A percentile compares a stretch with the other conserved stretches of the same genome.
Conservation (phyloP, 441 rosid species). For the Jatropha podagrica region DNA sequence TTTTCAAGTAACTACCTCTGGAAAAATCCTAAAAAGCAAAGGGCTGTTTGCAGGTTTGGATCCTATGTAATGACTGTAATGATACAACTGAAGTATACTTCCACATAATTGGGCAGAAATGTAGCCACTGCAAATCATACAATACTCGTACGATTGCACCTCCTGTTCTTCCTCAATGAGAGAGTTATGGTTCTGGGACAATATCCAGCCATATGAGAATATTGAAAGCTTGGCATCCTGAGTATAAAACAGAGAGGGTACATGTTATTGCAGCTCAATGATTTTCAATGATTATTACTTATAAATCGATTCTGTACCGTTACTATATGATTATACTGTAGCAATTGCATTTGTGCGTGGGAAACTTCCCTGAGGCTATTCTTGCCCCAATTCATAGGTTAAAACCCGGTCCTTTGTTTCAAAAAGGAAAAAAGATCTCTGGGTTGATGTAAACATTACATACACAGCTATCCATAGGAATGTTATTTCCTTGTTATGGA, state of each 20-base stretch:
- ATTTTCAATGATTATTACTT: neutral
- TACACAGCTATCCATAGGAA: conserved; percentile 13
- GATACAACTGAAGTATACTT: conserved; percentile 90
- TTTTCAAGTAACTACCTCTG: neutral
- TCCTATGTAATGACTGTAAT: conserved; percentile 93
- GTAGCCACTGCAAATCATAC: conserved; percentile 89
- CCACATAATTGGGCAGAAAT: conserved; percentile 91
- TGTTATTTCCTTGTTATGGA: neutral
- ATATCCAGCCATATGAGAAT: neutral
- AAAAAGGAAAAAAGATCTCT: neutral
- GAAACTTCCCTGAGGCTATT: conserved; percentile 24
- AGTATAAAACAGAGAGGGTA: conserved; percentile 15
- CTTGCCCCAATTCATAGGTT: conserved; percentile 27
- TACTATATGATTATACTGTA: conserved; percentile 14
- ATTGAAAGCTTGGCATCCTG: conserved; percentile 21
- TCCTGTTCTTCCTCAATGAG: conserved; percentile 83
- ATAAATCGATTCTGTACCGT: conserved; percentile 18
- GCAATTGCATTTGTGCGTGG: conserved; percentile 22
- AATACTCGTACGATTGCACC: conserved; percentile 83
- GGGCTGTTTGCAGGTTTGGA: conserved; percentile 73
- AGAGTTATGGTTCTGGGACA: neutral
- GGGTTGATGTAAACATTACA: conserved; percentile 18
- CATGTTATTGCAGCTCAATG: conserved; percentile 4
- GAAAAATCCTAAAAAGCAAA: conserved; percentile 4
- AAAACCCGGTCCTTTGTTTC: neutral